Conservation (phyloP, 441 rosid species). For the Pelargonium fulgidum region DNA sequence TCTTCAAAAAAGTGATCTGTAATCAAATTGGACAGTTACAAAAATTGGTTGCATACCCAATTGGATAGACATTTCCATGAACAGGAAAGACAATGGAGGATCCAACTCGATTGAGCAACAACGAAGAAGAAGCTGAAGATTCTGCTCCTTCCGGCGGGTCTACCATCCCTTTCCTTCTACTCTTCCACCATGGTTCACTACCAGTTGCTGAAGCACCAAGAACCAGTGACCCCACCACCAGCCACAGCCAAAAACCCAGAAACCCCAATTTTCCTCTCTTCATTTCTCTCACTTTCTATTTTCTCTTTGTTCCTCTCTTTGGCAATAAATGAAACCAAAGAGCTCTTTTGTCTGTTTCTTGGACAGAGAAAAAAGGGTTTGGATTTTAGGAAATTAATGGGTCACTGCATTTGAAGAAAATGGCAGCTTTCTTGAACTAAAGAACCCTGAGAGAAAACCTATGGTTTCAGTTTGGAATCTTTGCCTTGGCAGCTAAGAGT, state of each 20-base stretch:
- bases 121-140: conserved; percentile 23
- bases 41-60: conserved; percentile 1
- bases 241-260: conserved; percentile 1
- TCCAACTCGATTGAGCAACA: conserved; percentile 36
- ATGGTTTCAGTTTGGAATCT: conserved; percentile 8
- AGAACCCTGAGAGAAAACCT: not conserved
- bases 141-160: not conserved
- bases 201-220: conserved; percentile 8
- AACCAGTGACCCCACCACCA: conserved; percentile 5
- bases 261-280: conserved; percentile 1
- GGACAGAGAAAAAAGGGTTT: not conserved
- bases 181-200: conserved; percentile 10
- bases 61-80: conserved; percentile 13
- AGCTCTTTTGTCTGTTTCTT: conserved; percentile 6
- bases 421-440: not conserved
- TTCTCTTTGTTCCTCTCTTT: not conserved
- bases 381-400: conserved; percentile 4
- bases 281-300: conserved; percentile 3
- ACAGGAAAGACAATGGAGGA: conserved; percentile 50
- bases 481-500: not conserved
- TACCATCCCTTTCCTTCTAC: conserved; percentile 7
- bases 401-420: conserved; percentile 1
- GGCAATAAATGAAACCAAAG: not conserved
- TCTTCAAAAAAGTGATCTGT: not conserved
- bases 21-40: not conserved